phyloP scores from a whole-genome alignment of 768 basidiomycete genomes.

The Boletus barrowsii region DNA sequence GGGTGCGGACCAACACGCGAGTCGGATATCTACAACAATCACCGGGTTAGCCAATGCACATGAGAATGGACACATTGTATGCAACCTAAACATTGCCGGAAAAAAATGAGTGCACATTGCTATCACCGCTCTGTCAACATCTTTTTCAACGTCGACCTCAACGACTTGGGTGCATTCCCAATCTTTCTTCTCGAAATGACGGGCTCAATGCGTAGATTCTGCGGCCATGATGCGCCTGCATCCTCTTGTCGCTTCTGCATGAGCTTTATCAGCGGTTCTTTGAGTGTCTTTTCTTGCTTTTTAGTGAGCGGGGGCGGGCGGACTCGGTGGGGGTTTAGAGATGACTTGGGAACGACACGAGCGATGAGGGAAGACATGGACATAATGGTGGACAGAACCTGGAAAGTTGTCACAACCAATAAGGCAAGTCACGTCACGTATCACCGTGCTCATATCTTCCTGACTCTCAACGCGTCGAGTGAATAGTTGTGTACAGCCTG shows the following conservation, averaged over 20 bases:
- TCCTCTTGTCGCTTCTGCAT: slow-evolving; percentile 40
- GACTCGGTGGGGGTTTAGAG: slow-evolving; percentile 21
- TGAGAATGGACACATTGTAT: neutral
- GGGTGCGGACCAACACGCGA: neutral
- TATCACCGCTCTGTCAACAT: slow-evolving; percentile 36
- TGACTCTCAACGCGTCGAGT: too few relatives aligned
- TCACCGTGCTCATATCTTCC: slow-evolving; percentile 17
- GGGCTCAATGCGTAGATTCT: slow-evolving; percentile 51
- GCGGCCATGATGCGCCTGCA: slow-evolving; percentile 41
- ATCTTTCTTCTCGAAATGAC: slow-evolving; percentile 38
- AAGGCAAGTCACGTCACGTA: slow-evolving; percentile 17
- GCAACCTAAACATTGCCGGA: slow-evolving; percentile 3
- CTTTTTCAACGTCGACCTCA: slow-evolving; percentile 39
- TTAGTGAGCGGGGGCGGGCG: slow-evolving; percentile 33
- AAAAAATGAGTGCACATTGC: neutral
- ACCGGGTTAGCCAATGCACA: neutral
- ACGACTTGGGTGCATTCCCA: slow-evolving; percentile 36
- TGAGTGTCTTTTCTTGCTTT: slow-evolving; percentile 25
- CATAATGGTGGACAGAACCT: slow-evolving; percentile 1
- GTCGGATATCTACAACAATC: neutral
- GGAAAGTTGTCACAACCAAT: neutral
- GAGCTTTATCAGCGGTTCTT: slow-evolving; percentile 39
- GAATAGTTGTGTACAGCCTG: neutral
- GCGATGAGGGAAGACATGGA: slow-evolving; percentile 18
- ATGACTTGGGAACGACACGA: slow-evolving; percentile 38